These are phyloP conservation scores for Auxenochlorella pyrenoidosa DNA, from an alignment of 139 green algal genomes.

Conservation along the genomic window DNA sequence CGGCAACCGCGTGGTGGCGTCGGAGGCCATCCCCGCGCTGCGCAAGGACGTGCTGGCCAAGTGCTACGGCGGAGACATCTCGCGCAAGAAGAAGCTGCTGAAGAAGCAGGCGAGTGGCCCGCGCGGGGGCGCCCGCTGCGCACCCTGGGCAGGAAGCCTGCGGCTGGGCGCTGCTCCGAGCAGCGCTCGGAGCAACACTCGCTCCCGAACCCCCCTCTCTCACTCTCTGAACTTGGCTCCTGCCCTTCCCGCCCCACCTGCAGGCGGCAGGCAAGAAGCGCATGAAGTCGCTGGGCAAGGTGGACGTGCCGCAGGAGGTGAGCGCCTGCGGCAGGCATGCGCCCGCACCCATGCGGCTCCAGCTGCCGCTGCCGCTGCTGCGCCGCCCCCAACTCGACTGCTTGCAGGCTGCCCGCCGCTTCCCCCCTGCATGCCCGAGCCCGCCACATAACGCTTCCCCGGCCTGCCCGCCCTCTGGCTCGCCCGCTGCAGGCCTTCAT, in stretches of 20 bases:
- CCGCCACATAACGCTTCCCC: background rate
- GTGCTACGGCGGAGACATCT: slow-evolving; percentile 90
- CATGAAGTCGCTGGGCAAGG: slow-evolving; percentile 88
- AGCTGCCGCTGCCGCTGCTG: too few relatives aligned
- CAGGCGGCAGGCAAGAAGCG: slow-evolving; percentile 97
- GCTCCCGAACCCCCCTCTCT: too few relatives aligned
- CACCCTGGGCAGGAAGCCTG: too few relatives aligned
- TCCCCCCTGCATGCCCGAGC: too few relatives aligned
- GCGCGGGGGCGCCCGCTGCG: background rate
- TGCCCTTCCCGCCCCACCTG: slow-evolving; percentile 72
- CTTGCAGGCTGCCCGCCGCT: too few relatives aligned
- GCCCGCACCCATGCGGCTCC: too few relatives aligned
- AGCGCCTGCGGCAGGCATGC: background rate
- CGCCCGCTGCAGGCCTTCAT: slow-evolving; percentile 85
- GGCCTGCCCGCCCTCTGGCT: background rate
- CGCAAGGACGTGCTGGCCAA: slow-evolving; percentile 99
- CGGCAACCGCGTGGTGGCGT: slow-evolving; percentile 71
- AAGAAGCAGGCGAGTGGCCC: slow-evolving; percentile 83
- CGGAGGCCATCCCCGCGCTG: slow-evolving; percentile 80
- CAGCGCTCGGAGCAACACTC: background rate
- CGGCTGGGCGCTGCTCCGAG: background rate
- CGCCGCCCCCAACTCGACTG: too few relatives aligned
- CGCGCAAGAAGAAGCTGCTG: slow-evolving; percentile 99
- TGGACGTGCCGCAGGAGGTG: slow-evolving; percentile 91
- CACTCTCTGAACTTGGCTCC: too few relatives aligned